A percentile compares a stretch with the other conserved stretches of the same genome.
Evolutionary conservation across 768 basidiomycete species (phyloP).

Genomic region (Panaeolus papilionaceus): DNA sequence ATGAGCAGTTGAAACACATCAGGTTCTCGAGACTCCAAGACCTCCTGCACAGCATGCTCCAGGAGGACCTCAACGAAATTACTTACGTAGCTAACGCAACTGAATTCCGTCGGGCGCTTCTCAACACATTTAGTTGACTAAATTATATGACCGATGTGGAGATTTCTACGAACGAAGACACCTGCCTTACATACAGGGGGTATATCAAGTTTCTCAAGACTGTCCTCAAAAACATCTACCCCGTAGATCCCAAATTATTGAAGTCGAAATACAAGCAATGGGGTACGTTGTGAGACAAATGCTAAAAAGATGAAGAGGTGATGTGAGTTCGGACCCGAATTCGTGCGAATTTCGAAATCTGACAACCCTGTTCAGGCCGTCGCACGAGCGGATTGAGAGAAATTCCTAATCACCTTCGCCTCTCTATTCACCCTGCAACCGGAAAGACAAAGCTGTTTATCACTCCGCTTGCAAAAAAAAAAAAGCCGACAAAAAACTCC

Average conservation of each 20-base stretch:
- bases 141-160: background rate
- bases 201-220: background rate
- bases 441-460: background rate
- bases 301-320: background rate
- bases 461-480: background rate
- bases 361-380: background rate
- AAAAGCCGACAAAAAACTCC: background rate
- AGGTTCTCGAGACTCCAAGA: background rate
- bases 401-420: background rate
- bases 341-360: background rate
- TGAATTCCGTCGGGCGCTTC: constrained; percentile 1
- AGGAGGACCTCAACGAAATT: background rate
- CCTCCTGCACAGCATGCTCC: background rate
- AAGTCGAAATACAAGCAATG: background rate
- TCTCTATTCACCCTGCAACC: background rate
- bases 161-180: background rate
- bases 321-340: background rate
- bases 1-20: background rate
- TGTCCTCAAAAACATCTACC: background rate
- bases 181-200: constrained; percentile 3
- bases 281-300: background rate
- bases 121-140: background rate
- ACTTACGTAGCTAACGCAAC: background rate
- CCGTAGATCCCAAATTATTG: background rate
- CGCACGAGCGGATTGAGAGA: background rate